These are phyloP conservation scores for Suillus variegatus DNA, from an alignment of 768 basidiomycete genomes.

Conservation along the genomic window DNA sequence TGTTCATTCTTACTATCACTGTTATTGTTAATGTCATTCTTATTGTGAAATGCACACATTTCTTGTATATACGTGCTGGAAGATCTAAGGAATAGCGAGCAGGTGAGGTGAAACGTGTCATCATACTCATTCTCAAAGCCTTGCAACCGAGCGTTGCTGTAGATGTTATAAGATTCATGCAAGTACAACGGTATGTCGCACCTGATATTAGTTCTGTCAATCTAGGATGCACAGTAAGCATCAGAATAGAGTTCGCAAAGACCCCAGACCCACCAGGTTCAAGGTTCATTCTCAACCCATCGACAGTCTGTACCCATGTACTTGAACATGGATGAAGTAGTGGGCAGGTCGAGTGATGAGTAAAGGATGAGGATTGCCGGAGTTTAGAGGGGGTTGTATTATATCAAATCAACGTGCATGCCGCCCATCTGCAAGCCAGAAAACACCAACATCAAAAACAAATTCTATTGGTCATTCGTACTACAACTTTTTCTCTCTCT, in stretches of 20 bases:
- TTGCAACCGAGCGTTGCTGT: constrained; percentile 23
- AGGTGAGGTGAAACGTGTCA: background rate
- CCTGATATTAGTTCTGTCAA: background rate
- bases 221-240: background rate
- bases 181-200: background rate
- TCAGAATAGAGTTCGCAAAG: background rate
- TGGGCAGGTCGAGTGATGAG: too few relatives aligned
- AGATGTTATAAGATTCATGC: background rate
- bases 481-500: too few relatives aligned
- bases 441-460: too few relatives aligned
- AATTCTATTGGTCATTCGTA: too few relatives aligned
- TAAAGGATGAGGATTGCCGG: too few relatives aligned
- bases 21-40: background rate
- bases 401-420: too few relatives aligned
- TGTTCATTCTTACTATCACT: background rate
- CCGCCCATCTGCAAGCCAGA: too few relatives aligned
- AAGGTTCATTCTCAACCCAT: background rate
- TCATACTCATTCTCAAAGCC: constrained; percentile 17
- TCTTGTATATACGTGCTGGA: background rate
- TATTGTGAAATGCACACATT: background rate
- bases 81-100: background rate
- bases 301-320: too few relatives aligned
- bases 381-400: too few relatives aligned
- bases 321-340: too few relatives aligned
- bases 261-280: background rate